These are phyloP conservation scores for Candida mattraensis DNA, from an alignment of 805 yeast species.

Conservation along the genomic window DNA sequence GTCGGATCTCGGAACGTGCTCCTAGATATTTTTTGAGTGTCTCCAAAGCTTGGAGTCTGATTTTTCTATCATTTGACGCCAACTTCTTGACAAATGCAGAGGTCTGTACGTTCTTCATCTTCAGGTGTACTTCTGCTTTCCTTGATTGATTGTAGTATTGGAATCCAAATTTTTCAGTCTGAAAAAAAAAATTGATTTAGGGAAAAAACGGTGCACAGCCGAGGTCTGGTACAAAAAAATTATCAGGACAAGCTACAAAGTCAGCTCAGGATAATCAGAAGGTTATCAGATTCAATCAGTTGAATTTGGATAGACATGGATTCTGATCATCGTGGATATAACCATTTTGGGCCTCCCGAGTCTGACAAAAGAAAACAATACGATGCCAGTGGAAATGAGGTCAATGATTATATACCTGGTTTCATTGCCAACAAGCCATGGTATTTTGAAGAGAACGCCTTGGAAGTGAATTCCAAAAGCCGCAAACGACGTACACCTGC, in stretches of 20 bases:
- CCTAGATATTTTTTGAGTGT: conserved; percentile 60
- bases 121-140: background rate
- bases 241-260: conserved; percentile 15
- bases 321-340: conserved; percentile 12
- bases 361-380: conserved; percentile 22
- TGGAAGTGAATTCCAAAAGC: conserved; percentile 28
- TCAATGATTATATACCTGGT: conserved; percentile 41
- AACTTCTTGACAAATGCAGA: conserved; percentile 71
- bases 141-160: no score
- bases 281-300: conserved; percentile 4
- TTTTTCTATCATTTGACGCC: conserved; percentile 78
- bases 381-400: conserved; percentile 36
- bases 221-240: no score
- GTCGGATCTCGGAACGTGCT: conserved; percentile 40
- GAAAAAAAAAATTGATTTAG: background rate
- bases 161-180: no score
- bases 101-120: conserved; percentile 30
- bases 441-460: conserved; percentile 34
- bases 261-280: no score
- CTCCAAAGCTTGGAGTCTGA: conserved; percentile 71
- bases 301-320: conserved; percentile 4
- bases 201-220: no score
- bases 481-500: conserved; percentile 28
- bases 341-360: conserved; percentile 6
- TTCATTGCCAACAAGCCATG: conserved; percentile 42